Conservation (phyloP, 2,329 filamentous ascomycete genomes). For the Colletotrichum sp. region DNA sequence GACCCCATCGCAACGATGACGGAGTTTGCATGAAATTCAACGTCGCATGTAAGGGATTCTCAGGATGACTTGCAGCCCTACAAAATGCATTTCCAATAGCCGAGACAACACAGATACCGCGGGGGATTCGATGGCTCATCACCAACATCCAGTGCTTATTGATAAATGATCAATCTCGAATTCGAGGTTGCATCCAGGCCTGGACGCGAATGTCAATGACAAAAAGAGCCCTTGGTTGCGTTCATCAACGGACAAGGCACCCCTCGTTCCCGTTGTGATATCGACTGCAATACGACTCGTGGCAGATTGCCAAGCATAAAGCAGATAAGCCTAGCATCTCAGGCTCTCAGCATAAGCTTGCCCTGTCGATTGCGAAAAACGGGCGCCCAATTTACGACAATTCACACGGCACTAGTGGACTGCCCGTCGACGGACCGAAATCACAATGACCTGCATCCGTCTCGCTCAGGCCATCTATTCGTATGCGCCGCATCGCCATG, state of each 20-base stretch:
- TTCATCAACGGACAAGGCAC: not conserved
- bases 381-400: not conserved
- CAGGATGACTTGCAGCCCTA: not conserved
- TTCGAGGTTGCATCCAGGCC: conserved; percentile 7
- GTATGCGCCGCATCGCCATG: conserved; percentile 12
- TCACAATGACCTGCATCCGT: conserved; percentile 20
- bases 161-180: not conserved
- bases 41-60: not conserved
- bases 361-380: not conserved
- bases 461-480: conserved; percentile 12
- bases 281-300: conserved; percentile 9
- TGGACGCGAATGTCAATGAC: not conserved
- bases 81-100: not conserved
- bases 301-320: conserved; percentile 13
- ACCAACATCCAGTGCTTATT: not conserved
- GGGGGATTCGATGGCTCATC: not conserved
- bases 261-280: conserved; percentile 4
- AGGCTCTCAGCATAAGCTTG: not conserved
- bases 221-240: not conserved
- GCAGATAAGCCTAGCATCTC: not conserved
- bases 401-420: conserved; percentile 8
- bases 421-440: conserved; percentile 6
- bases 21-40: conserved; percentile 6
- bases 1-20: not conserved
- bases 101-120: not conserved